Evolutionary conservation across 192 early-diverging fungal genomes (phyloP), one percentile per base, ranked within the genome.

Genomic region (Coemansia aciculifera): DNA sequence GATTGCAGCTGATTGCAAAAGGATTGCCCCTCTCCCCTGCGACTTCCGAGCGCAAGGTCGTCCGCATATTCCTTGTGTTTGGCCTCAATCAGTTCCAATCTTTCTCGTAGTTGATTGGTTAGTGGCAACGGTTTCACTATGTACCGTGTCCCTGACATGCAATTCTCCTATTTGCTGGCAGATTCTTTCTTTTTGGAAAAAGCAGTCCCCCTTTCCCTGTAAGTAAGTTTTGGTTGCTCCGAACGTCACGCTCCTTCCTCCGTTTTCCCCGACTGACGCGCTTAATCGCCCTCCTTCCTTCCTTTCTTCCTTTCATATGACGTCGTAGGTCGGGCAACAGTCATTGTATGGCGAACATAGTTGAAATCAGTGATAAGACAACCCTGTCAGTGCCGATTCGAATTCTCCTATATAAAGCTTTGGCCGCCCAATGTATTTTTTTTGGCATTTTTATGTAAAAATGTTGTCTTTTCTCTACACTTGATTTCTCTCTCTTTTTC

Each of bases 81-180:
- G 27, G 24, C 24, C 17, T 57, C 54, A 57, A 57, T 57, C 54
- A 57, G 54, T 34, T 32, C 11, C 29, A 32, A 57, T 57, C 54
- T 57, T 57, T 13, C 54, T 57, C 54, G 4, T 31, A 17, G 1
- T 13, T 17, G 3, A 57, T 57, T 57, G 54, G 54, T 32, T 48
- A 17, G 46, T 8, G n/a, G 19, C 46, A 10, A n/a, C 19, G 7
- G 46, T 9, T 23, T 48, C 19, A 9, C 46, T 48, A n/a, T 48
- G 4, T 48, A 9, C 46, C 31, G 54, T 15, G 54, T 34, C 54
- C 54, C 54, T 57, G 29, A 11, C 54, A 17, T 57, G 54, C 54
- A 57, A 57, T 57, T 57, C 54, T 32, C 54, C 29, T 57, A 57
- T 57, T 57, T 31, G 54, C 54, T 31, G 27, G 44, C n/a, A 7